A percentile compares a stretch with the other conserved stretches of the same genome.
Conservation (phyloP, 208 protist genomes). For the Naegleria gruberi region DNA sequence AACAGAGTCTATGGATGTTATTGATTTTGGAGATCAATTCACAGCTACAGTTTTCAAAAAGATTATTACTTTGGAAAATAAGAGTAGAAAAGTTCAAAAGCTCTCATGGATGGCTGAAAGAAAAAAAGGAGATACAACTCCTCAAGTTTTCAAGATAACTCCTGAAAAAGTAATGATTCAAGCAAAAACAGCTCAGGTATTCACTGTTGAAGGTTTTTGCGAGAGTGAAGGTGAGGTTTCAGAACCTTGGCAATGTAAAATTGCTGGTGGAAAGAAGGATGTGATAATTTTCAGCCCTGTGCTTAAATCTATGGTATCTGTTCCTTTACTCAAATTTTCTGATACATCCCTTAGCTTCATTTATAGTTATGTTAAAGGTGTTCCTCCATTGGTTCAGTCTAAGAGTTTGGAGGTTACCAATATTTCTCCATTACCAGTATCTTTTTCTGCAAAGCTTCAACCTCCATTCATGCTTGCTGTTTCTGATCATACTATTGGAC, state of each 20-base stretch:
- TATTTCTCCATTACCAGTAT: conserved; percentile 62
- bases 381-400: conserved; percentile 15
- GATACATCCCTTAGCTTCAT: conserved; percentile 61
- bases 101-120: conserved; percentile 73
- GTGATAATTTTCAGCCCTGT: conserved; percentile 57
- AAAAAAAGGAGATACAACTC: conserved; percentile 41
- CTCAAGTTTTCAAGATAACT: conserved; percentile 59
- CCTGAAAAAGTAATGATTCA: conserved; percentile 66
- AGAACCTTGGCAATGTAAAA: background rate
- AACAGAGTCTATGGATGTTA: conserved; percentile 38
- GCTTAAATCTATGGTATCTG: conserved; percentile 66
- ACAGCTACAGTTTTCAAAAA: conserved; percentile 54
- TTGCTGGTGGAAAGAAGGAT: background rate
- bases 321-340: conserved; percentile 67
- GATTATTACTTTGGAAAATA: conserved; percentile 68
- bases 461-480: conserved; percentile 62
- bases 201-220: conserved; percentile 55
- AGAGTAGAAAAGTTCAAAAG: conserved; percentile 67
- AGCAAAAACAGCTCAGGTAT: conserved; percentile 45
- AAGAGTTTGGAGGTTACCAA: conserved; percentile 78
- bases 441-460: conserved; percentile 54
- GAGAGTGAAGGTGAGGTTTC: conserved; percentile 48
- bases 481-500: conserved; percentile 52
- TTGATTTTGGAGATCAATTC: conserved; percentile 79
- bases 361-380: conserved; percentile 52